Evolutionary conservation across 441 rosid genomes (phyloP), one percentile per base, ranked within the genome.

Genomic region (Metrosideros polymorpha): DNA sequence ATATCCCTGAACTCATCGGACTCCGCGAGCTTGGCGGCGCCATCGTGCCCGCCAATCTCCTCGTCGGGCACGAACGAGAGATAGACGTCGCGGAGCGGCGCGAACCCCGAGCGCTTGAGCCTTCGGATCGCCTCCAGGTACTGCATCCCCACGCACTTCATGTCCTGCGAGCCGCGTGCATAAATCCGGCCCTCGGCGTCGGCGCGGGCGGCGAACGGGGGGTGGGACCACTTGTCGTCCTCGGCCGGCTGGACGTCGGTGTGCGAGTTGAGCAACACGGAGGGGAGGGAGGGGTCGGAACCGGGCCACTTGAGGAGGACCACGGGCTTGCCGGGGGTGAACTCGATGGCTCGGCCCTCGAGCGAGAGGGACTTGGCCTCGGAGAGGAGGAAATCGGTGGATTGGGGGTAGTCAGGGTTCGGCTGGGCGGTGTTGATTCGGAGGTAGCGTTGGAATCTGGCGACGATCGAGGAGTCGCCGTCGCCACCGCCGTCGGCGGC

Each of bases 131-230:
- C 99, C 89, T 96, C 99, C 87, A 96, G 91, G 84, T 97, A 95
- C 95, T 96, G 99, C 96, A 92, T 92, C 15, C 99, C 98, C 42
- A 97, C 98, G 86, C 99, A 97, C 93, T 97, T 97, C 99, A 97
- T 97, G 89, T 97, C 99, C 93, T 97, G 99, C 1, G 99, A 94
- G 42, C 99, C 99, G 89, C 99, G 90, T 55, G 97, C 99, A 29
- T 88, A 96, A 85, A 98, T 95, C 83, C 94, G 85, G 5, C 98
- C 99, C 2, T 35, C 27, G n/a, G 90, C 92, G 91, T 96, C 99
- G 86, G 96, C 55, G 91, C 94, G 95, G 83, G 97, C 98, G 5
- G 84, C 91, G 87, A 97, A 94, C 2, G 99, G 98, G 50, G 89
- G 96, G 88, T 94, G 94, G 56, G 47, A 56, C 99, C 99, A 98